Evolutionary conservation across 495 filamentous ascomycete species (phyloP), one percentile per base, ranked within the genome.

Genomic region (Rusavskia elegans): DNA sequence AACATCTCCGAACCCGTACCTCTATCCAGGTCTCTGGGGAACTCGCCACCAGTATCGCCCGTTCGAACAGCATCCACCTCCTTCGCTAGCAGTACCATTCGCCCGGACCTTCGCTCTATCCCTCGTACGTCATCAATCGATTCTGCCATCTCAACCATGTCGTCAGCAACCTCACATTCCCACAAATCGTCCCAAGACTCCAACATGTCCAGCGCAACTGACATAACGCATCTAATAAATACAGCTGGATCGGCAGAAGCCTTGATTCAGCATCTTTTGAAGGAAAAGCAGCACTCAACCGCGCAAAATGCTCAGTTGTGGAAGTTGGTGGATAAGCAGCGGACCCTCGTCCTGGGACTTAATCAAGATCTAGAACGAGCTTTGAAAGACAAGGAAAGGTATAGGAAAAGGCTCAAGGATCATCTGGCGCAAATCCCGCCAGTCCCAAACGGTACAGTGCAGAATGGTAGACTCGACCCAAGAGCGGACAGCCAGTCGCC

Each of bases 251-350:
- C 89, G 39, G 71, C 89, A 42, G 92, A 98, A 61, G 85, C 85
- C 51, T 83, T 92, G 11, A 87, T 98, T 54, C 78, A 87, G 59
- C 84, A 89, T 61, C 71, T 98, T 53, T 65, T 95, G 44, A 92
- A 86, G 61, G 90, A 97, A 61, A 97, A 96, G 66, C 81, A 89
- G 52, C 83, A 85, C 23, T 81, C 86, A 36, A 77, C 85, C 7
- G 81, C 87, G 53, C 92, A 95, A 58, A 97, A 97, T 64, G 72
- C 83, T 16, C 90, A 97, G 64, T 67, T 98, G 54, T 98, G 92
- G 92, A 81, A 86, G 50, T 68, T 98, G 45, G 89, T 98, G 25
- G 89, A 97, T 64, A 97, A 98, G 66, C 92, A 98, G 66, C 76
- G 92, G 45, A 81, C 88, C 0, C 85, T 98, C 75, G 89, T 98